A percentile compares a stretch with the other conserved stretches of the same genome.
Conservation (phyloP, 2,329 filamentous ascomycete genomes). For the Venturia aucupariae region DNA sequence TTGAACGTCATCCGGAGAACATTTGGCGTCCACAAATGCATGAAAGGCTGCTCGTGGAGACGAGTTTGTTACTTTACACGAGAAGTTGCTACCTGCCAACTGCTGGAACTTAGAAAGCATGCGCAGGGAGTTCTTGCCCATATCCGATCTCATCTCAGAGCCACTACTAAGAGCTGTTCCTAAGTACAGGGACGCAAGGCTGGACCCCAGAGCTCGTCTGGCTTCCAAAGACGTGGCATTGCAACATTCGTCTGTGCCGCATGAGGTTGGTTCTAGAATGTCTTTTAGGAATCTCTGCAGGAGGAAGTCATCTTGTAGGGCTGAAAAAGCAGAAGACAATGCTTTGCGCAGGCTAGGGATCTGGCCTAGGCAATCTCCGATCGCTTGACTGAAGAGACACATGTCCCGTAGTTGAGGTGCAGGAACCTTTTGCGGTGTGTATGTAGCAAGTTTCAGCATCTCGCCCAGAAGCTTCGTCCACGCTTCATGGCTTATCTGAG, state of each 20-base stretch:
- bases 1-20: background rate
- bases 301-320: background rate
- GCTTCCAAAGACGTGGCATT: slow-evolving; percentile 3
- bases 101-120: background rate
- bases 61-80: background rate
- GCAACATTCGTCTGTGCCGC: background rate
- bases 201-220: background rate
- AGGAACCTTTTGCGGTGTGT: background rate
- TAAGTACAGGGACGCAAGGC: slow-evolving; percentile 1
- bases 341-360: slow-evolving; percentile 1
- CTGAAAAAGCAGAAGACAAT: background rate
- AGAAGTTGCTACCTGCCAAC: slow-evolving; percentile 1
- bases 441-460: background rate
- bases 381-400: background rate
- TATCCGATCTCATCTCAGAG: background rate
- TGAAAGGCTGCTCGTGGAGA: background rate
- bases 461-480: background rate
- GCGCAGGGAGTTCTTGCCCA: background rate
- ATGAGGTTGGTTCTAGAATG: background rate
- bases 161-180: background rate
- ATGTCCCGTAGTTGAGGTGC: background rate
- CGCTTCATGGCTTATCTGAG: background rate
- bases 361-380: background rate
- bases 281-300: background rate
- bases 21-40: background rate